Evolutionary conservation across 768 basidiomycete genomes (phyloP).

Genomic region (Boletus eberwhitei): DNA sequence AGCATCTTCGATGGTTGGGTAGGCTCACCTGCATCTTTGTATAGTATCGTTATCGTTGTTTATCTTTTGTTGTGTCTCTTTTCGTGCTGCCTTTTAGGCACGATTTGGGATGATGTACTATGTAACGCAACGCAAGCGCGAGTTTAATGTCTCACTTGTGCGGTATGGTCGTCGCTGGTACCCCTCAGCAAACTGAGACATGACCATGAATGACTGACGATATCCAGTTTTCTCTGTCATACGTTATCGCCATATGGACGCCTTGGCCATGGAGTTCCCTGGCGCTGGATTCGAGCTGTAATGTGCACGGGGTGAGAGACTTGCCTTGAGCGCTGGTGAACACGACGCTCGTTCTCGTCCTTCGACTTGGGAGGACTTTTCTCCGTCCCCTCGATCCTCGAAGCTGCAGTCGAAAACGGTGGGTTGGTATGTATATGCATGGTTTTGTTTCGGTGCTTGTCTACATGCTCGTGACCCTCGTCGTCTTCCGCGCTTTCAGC

Average conservation of each 20-base stretch:
- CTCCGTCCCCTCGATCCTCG: not conserved
- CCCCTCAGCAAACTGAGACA: slow-evolving; percentile 11
- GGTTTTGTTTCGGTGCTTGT: not conserved
- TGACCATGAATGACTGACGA: not conserved
- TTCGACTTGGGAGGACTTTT: not conserved
- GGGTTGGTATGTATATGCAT: not conserved
- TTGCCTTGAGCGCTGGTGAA: slow-evolving; percentile 27
- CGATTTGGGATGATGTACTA: not conserved
- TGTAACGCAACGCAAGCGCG: not conserved
- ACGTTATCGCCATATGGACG: not conserved
- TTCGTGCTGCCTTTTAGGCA: not conserved
- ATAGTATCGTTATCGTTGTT: slow-evolving; percentile 28
- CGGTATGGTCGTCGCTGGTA: not conserved
- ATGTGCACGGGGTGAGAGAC: slow-evolving; percentile 15
- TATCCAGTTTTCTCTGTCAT: not conserved
- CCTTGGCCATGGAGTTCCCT: slow-evolving; percentile 12
- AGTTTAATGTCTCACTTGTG: slow-evolving; percentile 8
- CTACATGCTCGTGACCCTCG: not conserved
- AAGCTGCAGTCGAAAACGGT: slow-evolving; percentile 25
- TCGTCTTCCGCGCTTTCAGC: slow-evolving; percentile 23
- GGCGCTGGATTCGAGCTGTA: slow-evolving; percentile 27
- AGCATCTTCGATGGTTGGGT: not conserved
- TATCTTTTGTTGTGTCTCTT: not conserved
- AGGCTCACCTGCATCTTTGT: slow-evolving; percentile 16
- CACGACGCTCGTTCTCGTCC: not conserved